phyloP scores from a whole-genome alignment of 2,329 filamentous ascomycete species.

The Pyrenochaeta sp. region DNA sequence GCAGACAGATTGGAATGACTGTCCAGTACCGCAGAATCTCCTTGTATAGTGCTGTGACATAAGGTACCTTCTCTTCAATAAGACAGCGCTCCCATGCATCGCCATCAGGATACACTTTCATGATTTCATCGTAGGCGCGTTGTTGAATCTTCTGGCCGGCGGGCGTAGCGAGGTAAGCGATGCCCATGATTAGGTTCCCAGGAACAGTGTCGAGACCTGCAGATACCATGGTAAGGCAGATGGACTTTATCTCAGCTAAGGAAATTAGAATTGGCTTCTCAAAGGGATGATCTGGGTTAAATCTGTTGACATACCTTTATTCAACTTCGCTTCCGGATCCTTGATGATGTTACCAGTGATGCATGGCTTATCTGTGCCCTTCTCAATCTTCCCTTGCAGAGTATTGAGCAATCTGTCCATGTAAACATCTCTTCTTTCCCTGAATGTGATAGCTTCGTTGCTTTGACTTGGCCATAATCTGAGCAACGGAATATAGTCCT shows the following conservation, averaged over 20 bases:
- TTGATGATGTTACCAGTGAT: constrained; percentile 76
- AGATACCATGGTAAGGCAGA: constrained; percentile 83
- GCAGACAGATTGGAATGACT: constrained; percentile 81
- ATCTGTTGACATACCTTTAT: constrained; percentile 61
- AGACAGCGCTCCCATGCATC: constrained; percentile 81
- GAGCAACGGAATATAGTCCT: constrained; percentile 82
- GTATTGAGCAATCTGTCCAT: constrained; percentile 67
- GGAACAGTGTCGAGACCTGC: constrained; percentile 84
- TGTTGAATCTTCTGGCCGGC: constrained; percentile 75
- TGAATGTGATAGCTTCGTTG: constrained; percentile 69
- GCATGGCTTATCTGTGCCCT: constrained; percentile 72
- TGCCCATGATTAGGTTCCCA: constrained; percentile 79
- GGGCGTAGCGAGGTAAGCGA: constrained; percentile 75
- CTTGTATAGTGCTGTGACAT: constrained; percentile 79
- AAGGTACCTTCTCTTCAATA: constrained; percentile 77
- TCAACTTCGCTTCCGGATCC: constrained; percentile 73
- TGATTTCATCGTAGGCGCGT: constrained; percentile 74
- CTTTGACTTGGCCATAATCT: constrained; percentile 71
- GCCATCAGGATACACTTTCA: constrained; percentile 73
- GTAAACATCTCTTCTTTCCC: constrained; percentile 73
- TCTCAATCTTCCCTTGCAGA: constrained; percentile 67
- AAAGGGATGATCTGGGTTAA: background rate
- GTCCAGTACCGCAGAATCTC: constrained; percentile 82
- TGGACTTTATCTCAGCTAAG: constrained; percentile 77
- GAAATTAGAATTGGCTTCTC: constrained; percentile 9